phyloP scores from a whole-genome alignment of 495 filamentous ascomycete genomes.

The Bacidia gigantensis region DNA sequence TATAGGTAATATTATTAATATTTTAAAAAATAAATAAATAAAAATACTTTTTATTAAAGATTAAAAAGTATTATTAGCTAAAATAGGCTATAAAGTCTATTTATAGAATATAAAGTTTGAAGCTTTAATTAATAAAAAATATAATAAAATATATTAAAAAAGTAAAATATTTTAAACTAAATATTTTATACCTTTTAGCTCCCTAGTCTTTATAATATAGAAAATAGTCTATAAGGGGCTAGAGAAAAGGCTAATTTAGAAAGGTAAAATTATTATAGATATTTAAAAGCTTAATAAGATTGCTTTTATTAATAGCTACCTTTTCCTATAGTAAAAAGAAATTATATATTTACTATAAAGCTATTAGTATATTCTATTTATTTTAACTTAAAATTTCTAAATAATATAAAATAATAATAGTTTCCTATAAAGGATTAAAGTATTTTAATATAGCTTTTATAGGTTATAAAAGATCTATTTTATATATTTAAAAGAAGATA shows the following conservation, averaged over 20 bases:
- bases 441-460: background rate
- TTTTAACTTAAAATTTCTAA: background rate
- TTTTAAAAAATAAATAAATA: background rate
- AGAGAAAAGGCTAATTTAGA: background rate
- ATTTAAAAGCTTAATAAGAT: slow-evolving; percentile 4
- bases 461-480: background rate
- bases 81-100: background rate
- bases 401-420: background rate
- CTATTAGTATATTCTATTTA: background rate
- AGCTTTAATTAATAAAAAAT: background rate
- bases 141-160: background rate
- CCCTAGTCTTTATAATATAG: background rate
- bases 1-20: background rate
- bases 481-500: slow-evolving; percentile 3
- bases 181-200: background rate
- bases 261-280: slow-evolving; percentile 7
- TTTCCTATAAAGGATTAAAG: slow-evolving; percentile 1
- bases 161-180: background rate
- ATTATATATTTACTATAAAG: slow-evolving; percentile 1
- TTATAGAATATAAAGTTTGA: background rate
- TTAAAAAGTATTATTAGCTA: background rate
- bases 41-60: background rate
- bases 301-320: slow-evolving; percentile 1
- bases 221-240: background rate
- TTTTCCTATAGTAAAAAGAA: slow-evolving; percentile 1